Percentiles rank a stretch among this genome's conserved stretches.
phyloP scores from a whole-genome alignment of 176 grass and related monocot species.

The Puya raimondii region DNA sequence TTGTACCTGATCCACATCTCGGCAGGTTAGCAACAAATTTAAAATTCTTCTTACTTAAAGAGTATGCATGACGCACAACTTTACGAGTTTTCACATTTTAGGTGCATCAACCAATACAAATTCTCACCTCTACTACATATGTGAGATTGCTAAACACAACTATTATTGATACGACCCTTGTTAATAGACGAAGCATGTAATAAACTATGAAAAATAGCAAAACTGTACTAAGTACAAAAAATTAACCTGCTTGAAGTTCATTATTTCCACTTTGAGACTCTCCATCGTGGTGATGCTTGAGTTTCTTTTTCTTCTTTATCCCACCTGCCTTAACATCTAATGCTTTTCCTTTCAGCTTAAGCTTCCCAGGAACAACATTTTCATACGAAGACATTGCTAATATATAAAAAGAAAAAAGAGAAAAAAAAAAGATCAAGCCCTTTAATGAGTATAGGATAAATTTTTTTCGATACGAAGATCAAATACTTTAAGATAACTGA shows the following conservation, averaged over 20 bases:
- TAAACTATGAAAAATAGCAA: neutral
- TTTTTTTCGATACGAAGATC: too few species aligned
- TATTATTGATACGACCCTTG: too few species aligned
- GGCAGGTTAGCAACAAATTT: too few species aligned
- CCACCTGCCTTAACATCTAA: conserved; percentile 77
- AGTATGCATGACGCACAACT: too few species aligned
- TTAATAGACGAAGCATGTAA: neutral
- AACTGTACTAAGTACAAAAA: neutral
- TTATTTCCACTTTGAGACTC: conserved; percentile 28
- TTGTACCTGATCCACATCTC: too few species aligned
- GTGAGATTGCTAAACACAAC: too few species aligned
- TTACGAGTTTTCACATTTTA: too few species aligned
- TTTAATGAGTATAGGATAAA: too few species aligned
- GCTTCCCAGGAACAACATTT: conserved; percentile 65
- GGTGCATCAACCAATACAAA: too few species aligned
- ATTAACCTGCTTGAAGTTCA: conserved; percentile 43
- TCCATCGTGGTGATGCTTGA: conserved; percentile 43
- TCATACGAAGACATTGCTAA: conserved; percentile 65
- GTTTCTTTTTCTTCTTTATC: conserved; percentile 83
- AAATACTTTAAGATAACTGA: too few species aligned
- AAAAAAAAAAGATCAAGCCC: conserved; percentile 4
- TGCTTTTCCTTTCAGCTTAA: conserved; percentile 85
- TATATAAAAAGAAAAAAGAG: conserved; percentile 16
- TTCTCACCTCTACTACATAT: too few species aligned
- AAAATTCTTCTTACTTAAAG: too few species aligned